Evolutionary conservation across 1,284 basidiomycete species (phyloP).

Genomic region (Cystobasidiaceae sp.): DNA sequence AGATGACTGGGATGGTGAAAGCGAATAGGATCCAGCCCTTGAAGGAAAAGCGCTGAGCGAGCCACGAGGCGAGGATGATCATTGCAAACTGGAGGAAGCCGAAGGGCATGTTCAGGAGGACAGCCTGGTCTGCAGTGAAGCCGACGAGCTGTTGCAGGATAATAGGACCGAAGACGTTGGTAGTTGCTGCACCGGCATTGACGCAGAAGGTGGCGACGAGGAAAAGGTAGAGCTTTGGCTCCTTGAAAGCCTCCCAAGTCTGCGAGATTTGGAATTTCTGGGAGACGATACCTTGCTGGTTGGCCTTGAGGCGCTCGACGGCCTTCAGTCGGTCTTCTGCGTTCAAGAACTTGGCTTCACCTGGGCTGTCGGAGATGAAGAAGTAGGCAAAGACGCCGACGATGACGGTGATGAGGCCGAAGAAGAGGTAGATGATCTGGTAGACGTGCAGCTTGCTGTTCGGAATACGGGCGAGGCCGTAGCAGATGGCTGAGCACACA

Average conservation of each 20-base stretch:
- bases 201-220: conserved; percentile 40
- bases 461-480: conserved; percentile 37
- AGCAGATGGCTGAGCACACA: conserved; percentile 31
- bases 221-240: conserved; percentile 47
- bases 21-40: conserved; percentile 21
- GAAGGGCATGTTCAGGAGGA: conserved; percentile 50
- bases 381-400: conserved; percentile 41
- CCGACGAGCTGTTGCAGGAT: conserved; percentile 45
- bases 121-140: conserved; percentile 42
- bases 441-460: conserved; percentile 43
- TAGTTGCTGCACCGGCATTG: conserved; percentile 32
- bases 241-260: conserved; percentile 46
- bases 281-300: conserved; percentile 47
- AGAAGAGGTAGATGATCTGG: conserved; percentile 48
- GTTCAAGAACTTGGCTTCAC: conserved; percentile 46
- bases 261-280: conserved; percentile 48
- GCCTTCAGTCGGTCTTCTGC: conserved; percentile 47
- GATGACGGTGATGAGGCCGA: conserved; percentile 46
- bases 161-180: conserved; percentile 41
- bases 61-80: conserved; percentile 22
- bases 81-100: conserved; percentile 38
- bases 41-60: conserved; percentile 8
- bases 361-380: conserved; percentile 44
- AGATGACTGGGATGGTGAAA: conserved; percentile 39
- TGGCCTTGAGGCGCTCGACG: conserved; percentile 49